Evolutionary conservation across 2,329 filamentous ascomycete genomes (phyloP), one percentile per base, ranked within the genome.

Genomic region (Cladophialophora bantiana): DNA sequence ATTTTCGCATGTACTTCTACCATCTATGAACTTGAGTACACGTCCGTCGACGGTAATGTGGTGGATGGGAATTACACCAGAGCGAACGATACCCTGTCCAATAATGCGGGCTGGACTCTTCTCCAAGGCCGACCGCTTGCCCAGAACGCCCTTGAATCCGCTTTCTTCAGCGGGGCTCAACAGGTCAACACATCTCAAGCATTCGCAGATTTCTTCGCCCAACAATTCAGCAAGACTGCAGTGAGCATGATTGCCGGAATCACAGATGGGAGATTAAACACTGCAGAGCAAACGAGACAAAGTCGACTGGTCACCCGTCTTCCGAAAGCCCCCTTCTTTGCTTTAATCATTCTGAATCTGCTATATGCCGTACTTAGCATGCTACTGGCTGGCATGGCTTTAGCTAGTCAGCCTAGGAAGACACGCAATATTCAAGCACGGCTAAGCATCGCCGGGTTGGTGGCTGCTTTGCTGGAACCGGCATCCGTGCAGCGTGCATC

Each of bases 271-370:
- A 55, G 45, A 48, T 26, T 31, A 9, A 42, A 62, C 36, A 20
- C 15, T n/a, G 61, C 55, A 26, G 65, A 59, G 36, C 65, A 68
- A 40, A 20, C 54, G 56, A 32, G 65, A 20, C 42, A 36, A 20
- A 61, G 36, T 9, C 53, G 59, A 7, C 64, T 68, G 7, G 64
- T 68, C 13, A 55, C 67, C 0, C 61, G 62, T 15, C 59, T 68
- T 18, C 64, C 67, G 7, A 66, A 66, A 40, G 58, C 59, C 34
- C 67, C 67, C 15, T 54, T 68, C 13, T 68, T 64, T 50, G 34
- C 59, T 5, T 42, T 68, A 7, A 42, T 68, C 15, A 50, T 48
- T 20, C 15, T 60, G 42, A 68, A 68, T 34, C 55, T 63, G 7
- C 56, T 59, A 9, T 68, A 63, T 32, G 67, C 64, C 9, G 18